phyloP scores from a whole-genome alignment of 2,329 filamentous ascomycete genomes.

The Thermomyces lanuginosus region DNA sequence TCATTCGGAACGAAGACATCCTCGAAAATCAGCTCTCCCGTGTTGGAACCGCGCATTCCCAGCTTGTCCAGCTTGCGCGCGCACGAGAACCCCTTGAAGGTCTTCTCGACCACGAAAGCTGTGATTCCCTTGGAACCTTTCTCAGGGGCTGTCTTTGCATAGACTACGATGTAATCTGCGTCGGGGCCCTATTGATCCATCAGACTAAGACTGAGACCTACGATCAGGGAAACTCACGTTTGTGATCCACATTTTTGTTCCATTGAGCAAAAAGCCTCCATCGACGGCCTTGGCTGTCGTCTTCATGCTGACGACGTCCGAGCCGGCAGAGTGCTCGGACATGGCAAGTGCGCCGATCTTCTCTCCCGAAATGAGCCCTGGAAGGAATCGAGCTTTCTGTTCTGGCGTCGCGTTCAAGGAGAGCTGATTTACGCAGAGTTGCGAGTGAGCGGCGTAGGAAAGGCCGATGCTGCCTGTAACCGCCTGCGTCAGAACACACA shows the following conservation, averaged over 20 bases:
- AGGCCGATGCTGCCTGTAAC: slow-evolving; percentile 40
- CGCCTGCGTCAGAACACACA: not conserved
- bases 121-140: slow-evolving; percentile 81
- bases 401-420: slow-evolving; percentile 67
- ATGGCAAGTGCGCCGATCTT: slow-evolving; percentile 81
- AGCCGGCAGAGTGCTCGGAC: slow-evolving; percentile 81
- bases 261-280: slow-evolving; percentile 72
- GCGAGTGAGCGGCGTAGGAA: slow-evolving; percentile 88
- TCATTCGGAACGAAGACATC: slow-evolving; percentile 72
- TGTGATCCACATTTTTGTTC: slow-evolving; percentile 99
- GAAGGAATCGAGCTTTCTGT: slow-evolving; percentile 69
- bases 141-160: slow-evolving; percentile 78
- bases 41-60: slow-evolving; percentile 94
- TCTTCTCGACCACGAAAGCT: slow-evolving; percentile 69
- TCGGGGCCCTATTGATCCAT: slow-evolving; percentile 48
- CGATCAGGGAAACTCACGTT: slow-evolving; percentile 41
- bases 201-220: not conserved
- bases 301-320: slow-evolving; percentile 92
- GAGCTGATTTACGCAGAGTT: slow-evolving; percentile 91
- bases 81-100: slow-evolving; percentile 61
- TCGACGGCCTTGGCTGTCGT: slow-evolving; percentile 65
- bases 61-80: slow-evolving; percentile 91
- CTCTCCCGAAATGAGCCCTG: slow-evolving; percentile 62
- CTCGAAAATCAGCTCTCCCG: slow-evolving; percentile 83
- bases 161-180: slow-evolving; percentile 86